Evolutionary conservation across 2,329 filamentous ascomycete species (phyloP).

Genomic region (Biscogniauxia mediterranea): DNA sequence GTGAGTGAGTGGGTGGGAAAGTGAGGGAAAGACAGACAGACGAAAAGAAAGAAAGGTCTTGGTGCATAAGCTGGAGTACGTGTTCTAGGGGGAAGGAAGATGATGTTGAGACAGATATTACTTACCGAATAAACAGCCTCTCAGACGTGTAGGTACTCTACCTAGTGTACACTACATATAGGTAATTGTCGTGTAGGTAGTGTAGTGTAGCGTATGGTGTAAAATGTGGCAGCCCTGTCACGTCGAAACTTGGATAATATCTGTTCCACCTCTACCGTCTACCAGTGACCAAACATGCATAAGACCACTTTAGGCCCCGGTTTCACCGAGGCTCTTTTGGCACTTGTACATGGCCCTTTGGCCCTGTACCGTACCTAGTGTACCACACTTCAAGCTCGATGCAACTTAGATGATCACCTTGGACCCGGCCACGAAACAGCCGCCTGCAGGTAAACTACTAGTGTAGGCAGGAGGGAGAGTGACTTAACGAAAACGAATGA

Average conservation of each 20-base stretch:
- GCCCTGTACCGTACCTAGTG: neutral
- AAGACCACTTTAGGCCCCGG: slow-evolving; percentile 17
- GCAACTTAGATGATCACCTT: slow-evolving; percentile 12
- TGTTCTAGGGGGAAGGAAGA: neutral
- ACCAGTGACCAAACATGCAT: slow-evolving; percentile 12
- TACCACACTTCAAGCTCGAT: slow-evolving; percentile 9
- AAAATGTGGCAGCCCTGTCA: neutral
- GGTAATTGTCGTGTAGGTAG: too few species aligned
- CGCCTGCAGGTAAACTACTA: slow-evolving; percentile 18
- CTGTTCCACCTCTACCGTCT: neutral
- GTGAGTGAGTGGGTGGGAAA: too few species aligned
- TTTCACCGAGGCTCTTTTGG: slow-evolving; percentile 23
- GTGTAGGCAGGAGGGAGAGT: slow-evolving; percentile 5
- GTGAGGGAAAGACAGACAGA: too few species aligned
- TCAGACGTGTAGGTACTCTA: neutral
- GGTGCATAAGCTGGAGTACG: neutral
- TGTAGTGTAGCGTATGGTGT: too few species aligned
- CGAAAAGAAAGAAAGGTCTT: neutral
- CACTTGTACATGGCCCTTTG: neutral
- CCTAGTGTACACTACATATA: too few species aligned
- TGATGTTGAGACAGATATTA: neutral
- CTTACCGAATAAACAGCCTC: neutral
- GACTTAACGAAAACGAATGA: slow-evolving; percentile 14
- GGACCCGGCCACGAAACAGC: slow-evolving; percentile 15
- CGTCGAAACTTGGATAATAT: neutral